Percentiles rank a stretch among this genome's conserved stretches.
phyloP scores from a whole-genome alignment of 179 eudicot genomes.

The Gypsophila paniculata region DNA sequence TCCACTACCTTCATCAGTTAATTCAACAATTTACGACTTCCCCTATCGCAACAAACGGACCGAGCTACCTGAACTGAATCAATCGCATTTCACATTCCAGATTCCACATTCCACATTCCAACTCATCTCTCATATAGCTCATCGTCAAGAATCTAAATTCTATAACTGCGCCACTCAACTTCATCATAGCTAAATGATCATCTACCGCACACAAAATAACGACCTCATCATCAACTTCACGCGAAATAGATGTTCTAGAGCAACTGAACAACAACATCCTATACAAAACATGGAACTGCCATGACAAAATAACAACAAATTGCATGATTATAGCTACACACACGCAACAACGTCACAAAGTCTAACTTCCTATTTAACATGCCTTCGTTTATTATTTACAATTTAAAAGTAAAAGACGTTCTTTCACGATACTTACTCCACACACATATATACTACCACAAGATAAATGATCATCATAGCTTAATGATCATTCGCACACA shows the following conservation, averaged over 20 bases:
- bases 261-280: not conserved
- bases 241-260: not conserved
- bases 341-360: no score
- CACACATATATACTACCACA: constrained; percentile 5
- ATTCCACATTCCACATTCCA: not conserved
- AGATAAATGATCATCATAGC: not conserved
- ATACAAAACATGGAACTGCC: no score
- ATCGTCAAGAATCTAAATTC: not conserved
- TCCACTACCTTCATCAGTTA: not conserved
- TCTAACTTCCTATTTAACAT: no score
- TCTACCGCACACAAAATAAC: constrained; percentile 9
- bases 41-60: not conserved
- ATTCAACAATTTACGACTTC: not conserved
- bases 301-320: not conserved
- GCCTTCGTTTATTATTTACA: no score
- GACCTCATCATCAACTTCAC: constrained; percentile 14
- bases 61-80: not conserved
- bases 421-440: no score
- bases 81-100: constrained; percentile 2
- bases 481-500: constrained; percentile 19
- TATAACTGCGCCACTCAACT: constrained; percentile 20
- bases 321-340: no score
- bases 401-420: no score
- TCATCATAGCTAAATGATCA: constrained; percentile 22
- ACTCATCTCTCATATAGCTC: not conserved